A percentile compares a stretch with the other conserved stretches of the same genome.
phyloP scores from a whole-genome alignment of 169 alveolate species.

The Toxoplasma gondii region DNA sequence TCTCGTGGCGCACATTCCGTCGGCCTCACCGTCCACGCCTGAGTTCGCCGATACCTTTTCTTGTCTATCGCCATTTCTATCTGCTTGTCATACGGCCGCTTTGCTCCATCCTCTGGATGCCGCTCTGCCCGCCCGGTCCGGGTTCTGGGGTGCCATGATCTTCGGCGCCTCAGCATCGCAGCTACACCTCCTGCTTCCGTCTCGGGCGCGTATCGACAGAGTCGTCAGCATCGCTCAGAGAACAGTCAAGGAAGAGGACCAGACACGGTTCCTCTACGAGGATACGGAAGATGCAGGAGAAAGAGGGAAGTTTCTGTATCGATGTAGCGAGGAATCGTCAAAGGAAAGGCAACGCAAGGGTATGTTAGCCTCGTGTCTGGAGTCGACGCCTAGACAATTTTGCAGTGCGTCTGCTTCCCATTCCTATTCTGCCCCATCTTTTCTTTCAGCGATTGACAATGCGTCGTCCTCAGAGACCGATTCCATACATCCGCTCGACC shows the following conservation, averaged over 20 bases:
- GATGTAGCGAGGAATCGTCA: no score
- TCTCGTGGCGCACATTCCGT: conserved; percentile 46
- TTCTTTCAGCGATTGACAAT: not conserved
- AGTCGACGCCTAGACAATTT: no score
- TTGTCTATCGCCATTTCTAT: not conserved
- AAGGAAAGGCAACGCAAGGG: no score
- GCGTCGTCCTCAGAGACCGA: not conserved
- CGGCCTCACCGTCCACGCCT: conserved; percentile 2
- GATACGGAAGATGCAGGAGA: no score
- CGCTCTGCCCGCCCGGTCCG: not conserved
- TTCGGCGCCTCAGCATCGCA: not conserved
- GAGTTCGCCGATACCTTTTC: not conserved
- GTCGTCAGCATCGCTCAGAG: not conserved
- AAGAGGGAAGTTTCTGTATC: no score
- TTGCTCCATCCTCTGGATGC: not conserved
- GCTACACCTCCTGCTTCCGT: not conserved
- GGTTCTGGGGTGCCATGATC: not conserved
- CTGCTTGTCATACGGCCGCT: not conserved
- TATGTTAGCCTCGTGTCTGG: no score
- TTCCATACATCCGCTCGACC: not conserved
- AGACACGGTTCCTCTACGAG: no score
- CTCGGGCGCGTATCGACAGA: not conserved
- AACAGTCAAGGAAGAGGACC: not conserved
- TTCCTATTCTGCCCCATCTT: not conserved
- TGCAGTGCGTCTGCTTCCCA: not conserved